Base-by-base conservation (phyloP, 768 basidiomycete species). In the Leucogyrophana mollusca region DNA sequence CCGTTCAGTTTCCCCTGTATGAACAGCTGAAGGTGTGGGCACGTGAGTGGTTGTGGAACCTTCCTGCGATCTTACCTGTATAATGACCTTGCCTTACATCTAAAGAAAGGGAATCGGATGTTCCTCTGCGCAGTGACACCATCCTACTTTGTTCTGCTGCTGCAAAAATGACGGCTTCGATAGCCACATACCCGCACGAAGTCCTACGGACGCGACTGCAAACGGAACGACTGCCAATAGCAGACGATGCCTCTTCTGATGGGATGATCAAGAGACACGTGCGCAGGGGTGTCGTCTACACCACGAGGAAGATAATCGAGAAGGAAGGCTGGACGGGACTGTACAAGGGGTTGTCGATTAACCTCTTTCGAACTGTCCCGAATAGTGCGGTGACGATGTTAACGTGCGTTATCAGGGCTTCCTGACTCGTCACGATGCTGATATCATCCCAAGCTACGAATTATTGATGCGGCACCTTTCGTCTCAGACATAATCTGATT, bases 171-270 rank as follows among this genome's bases (percentile, higher is more conserved):
- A 85, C 90, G 1, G 96, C 96, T 7, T 94, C 93, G 14, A 71
- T 97, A 16, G 89, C 87, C 30, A 98, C 96, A 25, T 99, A 99
- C 64, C 96, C 96, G 1, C 96, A 99, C 68, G 96, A 99, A 67
- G 96, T 99, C 35, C 78, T 99, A 27, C 88, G 96, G n/a, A 98
- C 96, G n/a, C 82, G 95, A 4, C 69, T 98, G 39, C 96, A 99
- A 67, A 94, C 95, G 3, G 82, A 85, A 56, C 76, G 80, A 47
- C 79, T 81, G 42, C 85, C 82, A 36, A 71, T 88, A 39, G 72
- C 77, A 35, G 77, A 77, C 54, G 77, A 77, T 52, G 57, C 77
- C 54, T 79, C 78, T 4, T 82, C 81, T 11, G 79, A 82, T 43
- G 80, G 81, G 20, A 79, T 83, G 79, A 56, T 83, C 57, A 79